Conservation (phyloP, 1,139 yeast species). For the Blastobotrys serpentis region DNA sequence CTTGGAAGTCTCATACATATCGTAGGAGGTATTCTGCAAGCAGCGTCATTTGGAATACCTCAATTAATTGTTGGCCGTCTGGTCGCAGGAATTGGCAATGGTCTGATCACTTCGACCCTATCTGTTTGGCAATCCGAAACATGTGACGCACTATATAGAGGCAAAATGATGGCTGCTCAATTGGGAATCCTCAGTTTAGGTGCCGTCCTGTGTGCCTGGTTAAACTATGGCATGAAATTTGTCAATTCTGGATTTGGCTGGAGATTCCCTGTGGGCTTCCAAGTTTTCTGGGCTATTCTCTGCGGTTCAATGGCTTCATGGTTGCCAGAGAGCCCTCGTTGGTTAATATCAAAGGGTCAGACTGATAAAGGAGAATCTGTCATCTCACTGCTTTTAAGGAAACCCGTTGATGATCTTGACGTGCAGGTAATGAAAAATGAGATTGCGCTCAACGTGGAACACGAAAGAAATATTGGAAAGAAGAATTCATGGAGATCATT, state of each 20-base stretch:
- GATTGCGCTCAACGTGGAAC: conserved; percentile 5
- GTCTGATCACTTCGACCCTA: conserved; percentile 43
- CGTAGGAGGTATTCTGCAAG: conserved; percentile 39
- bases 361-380: conserved; percentile 46
- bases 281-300: not conserved
- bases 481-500: conserved; percentile 1
- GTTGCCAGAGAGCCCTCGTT: conserved; percentile 56
- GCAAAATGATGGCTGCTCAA: conserved; percentile 18
- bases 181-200: conserved; percentile 27
- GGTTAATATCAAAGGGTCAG: conserved; percentile 60
- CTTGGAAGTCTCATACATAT: conserved; percentile 14
- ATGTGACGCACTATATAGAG: conserved; percentile 22
- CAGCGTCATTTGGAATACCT: conserved; percentile 56
- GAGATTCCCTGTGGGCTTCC: conserved; percentile 5
- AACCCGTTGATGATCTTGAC: conserved; percentile 3
- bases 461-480: conserved; percentile 1
- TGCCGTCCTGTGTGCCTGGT: conserved; percentile 45
- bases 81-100: conserved; percentile 68
- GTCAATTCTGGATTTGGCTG: conserved; percentile 40
- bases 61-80: conserved; percentile 75
- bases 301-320: conserved; percentile 4
- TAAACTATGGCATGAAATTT: conserved; percentile 48
- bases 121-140: conserved; percentile 25
- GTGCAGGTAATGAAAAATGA: conserved; percentile 12
- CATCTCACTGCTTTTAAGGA: conserved; percentile 6